phyloP scores from a whole-genome alignment of 352 stramenopile species.

The Aphanomyces cochlioides region DNA sequence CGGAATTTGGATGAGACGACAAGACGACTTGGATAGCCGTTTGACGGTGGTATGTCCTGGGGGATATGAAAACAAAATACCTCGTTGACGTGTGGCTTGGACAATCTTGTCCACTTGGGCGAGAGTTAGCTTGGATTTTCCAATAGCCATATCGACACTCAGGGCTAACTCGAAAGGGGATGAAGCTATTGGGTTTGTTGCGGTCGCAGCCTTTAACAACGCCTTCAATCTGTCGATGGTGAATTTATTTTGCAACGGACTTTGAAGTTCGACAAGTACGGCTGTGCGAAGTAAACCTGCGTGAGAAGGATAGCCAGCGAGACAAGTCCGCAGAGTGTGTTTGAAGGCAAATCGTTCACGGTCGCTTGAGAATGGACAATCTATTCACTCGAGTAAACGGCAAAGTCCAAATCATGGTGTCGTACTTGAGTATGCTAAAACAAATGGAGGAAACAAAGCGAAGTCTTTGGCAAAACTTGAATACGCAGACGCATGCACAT shows the following conservation, averaged over 20 bases:
- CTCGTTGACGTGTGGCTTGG: not conserved
- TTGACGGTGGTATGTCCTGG: not conserved
- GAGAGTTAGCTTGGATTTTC: slow-evolving; percentile 8
- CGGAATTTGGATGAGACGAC: slow-evolving; percentile 8
- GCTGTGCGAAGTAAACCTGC: slow-evolving; percentile 2
- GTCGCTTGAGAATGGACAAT: slow-evolving; percentile 12
- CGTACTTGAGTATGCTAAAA: slow-evolving; percentile 19
- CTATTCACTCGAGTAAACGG: not conserved
- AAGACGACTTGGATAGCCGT: not conserved
- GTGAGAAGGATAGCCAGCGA: not conserved
- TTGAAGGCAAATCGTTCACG: slow-evolving; percentile 21
- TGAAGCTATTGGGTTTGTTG: slow-evolving; percentile 5
- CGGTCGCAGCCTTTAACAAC: not conserved
- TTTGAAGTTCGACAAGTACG: slow-evolving; percentile 4
- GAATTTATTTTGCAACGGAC: not conserved
- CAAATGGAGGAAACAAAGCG: slow-evolving; percentile 5
- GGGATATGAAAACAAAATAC: not conserved
- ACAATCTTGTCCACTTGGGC: not conserved
- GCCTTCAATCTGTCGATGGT: not conserved
- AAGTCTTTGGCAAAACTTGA: not conserved
- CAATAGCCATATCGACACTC: slow-evolving; percentile 14
- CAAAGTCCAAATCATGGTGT: not conserved
- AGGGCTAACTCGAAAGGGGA: slow-evolving; percentile 9
- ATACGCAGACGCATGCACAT: slow-evolving; percentile 10
- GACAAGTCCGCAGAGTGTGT: not conserved